A percentile compares a stretch with the other conserved stretches of the same genome.
phyloP scores from a whole-genome alignment of 441 rosid species.

The Biscutella laevigata region DNA sequence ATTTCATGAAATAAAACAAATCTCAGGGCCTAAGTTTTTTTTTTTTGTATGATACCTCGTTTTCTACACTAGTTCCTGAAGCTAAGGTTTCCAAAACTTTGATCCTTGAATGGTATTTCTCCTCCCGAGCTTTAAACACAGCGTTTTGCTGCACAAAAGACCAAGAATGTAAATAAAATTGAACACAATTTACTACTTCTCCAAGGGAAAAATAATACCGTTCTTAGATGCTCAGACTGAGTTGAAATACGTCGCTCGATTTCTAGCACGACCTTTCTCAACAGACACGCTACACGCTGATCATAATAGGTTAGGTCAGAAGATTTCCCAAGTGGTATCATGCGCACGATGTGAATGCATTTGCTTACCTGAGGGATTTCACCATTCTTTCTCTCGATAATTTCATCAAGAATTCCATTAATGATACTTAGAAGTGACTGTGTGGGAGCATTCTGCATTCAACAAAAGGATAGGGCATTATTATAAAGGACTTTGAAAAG shows the following conservation, averaged over 20 bases:
- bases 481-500: not conserved
- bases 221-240: slow-evolving; percentile 85
- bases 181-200: not conserved
- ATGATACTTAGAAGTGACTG: slow-evolving; percentile 76
- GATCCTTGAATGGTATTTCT: slow-evolving; percentile 54
- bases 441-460: slow-evolving; percentile 79
- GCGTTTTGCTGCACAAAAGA: slow-evolving; percentile 55
- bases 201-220: slow-evolving; percentile 32
- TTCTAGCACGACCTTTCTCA: slow-evolving; percentile 80
- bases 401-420: slow-evolving; percentile 75
- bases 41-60: slow-evolving; percentile 59
- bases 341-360: not conserved
- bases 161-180: not conserved
- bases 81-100: slow-evolving; percentile 86
- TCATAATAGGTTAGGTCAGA: slow-evolving; percentile 11
- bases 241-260: slow-evolving; percentile 90
- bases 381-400: slow-evolving; percentile 54
- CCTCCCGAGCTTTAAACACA: slow-evolving; percentile 56
- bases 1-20: not conserved
- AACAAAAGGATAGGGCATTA: slow-evolving; percentile 2
- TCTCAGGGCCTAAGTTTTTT: slow-evolving; percentile 6
- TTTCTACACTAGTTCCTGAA: slow-evolving; percentile 53
- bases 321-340: not conserved
- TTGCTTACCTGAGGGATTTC: slow-evolving; percentile 68
- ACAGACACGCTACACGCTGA: slow-evolving; percentile 70